Percentiles rank a stretch among this genome's conserved stretches.
These are phyloP conservation scores for Xylaria longipes DNA, from an alignment of 495 filamentous ascomycete genomes.

Conservation along the genomic window DNA sequence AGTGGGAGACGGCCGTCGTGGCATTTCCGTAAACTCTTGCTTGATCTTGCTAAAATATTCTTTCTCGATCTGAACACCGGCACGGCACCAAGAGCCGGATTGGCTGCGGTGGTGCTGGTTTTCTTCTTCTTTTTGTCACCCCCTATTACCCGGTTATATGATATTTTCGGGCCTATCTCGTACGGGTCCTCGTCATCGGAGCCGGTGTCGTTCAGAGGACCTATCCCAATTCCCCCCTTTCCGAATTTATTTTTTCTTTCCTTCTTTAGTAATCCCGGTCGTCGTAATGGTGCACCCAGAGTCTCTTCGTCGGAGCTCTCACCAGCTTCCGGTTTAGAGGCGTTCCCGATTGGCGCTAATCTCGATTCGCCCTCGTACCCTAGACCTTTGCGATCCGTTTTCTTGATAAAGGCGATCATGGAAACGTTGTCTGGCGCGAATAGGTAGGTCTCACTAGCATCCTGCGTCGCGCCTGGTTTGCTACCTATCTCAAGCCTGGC, in stretches of 20 bases:
- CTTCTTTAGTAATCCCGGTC: slow-evolving; percentile 39
- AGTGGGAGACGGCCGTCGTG: slow-evolving; percentile 88
- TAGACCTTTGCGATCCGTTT: slow-evolving; percentile 81
- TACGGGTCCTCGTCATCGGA: slow-evolving; percentile 99
- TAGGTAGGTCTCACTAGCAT: slow-evolving; percentile 65
- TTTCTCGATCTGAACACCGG: slow-evolving; percentile 85
- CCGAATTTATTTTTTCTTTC: slow-evolving; percentile 57
- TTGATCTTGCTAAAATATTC: slow-evolving; percentile 59
- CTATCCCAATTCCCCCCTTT: slow-evolving; percentile 81
- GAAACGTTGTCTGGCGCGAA: slow-evolving; percentile 89
- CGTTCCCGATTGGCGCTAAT: slow-evolving; percentile 44
- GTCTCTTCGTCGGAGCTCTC: slow-evolving; percentile 62
- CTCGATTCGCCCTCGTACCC: slow-evolving; percentile 75
- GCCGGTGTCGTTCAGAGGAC: slow-evolving; percentile 90
- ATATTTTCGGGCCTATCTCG: slow-evolving; percentile 86
- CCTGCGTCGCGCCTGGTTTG: slow-evolving; percentile 40
- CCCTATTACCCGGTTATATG: slow-evolving; percentile 85
- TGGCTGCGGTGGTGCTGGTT: slow-evolving; percentile 54
- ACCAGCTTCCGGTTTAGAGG: slow-evolving; percentile 33
- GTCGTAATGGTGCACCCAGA: slow-evolving; percentile 42
- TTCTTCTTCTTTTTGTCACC: slow-evolving; percentile 87
- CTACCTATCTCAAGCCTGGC: slow-evolving; percentile 68
- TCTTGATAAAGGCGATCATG: slow-evolving; percentile 77
- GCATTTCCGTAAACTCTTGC: slow-evolving; percentile 73
- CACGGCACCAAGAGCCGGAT: slow-evolving; percentile 70